A percentile compares a stretch with the other conserved stretches of the same genome.
Evolutionary conservation across 805 yeast genomes (phyloP).

Genomic region (Diddensiella santjacobensis): DNA sequence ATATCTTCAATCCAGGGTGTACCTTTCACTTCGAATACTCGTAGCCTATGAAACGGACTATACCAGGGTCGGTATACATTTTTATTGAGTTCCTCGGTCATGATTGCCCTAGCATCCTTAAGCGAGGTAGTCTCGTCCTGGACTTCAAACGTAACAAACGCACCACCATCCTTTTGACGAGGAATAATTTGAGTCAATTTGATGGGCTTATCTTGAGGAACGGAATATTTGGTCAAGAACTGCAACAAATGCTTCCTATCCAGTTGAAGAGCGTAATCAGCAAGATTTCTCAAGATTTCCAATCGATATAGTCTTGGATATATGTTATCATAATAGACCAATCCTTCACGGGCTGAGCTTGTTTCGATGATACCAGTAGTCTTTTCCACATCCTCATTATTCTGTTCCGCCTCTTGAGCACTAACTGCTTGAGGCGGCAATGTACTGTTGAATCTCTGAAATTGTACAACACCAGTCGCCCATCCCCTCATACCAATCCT

Average conservation of each 20-base stretch:
- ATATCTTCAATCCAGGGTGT: slow-evolving; percentile 95
- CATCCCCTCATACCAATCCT: too few species aligned
- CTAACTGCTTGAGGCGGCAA: background rate
- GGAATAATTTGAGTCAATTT: slow-evolving; percentile 61
- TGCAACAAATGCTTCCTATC: slow-evolving; percentile 13
- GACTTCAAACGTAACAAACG: slow-evolving; percentile 72
- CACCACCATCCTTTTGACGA: slow-evolving; percentile 86
- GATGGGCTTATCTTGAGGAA: slow-evolving; percentile 31
- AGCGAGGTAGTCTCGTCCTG: slow-evolving; percentile 42
- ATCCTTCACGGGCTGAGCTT: slow-evolving; percentile 18
- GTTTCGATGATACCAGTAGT: slow-evolving; percentile 29
- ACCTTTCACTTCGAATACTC: slow-evolving; percentile 77
- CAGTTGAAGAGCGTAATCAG: slow-evolving; percentile 6
- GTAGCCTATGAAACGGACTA: slow-evolving; percentile 46
- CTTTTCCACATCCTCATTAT: slow-evolving; percentile 18
- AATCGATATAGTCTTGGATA: slow-evolving; percentile 36
- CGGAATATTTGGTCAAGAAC: slow-evolving; percentile 18
- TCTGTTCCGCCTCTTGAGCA: slow-evolving; percentile 10
- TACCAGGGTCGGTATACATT: slow-evolving; percentile 30
- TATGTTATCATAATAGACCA: slow-evolving; percentile 55
- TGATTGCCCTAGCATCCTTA: slow-evolving; percentile 36
- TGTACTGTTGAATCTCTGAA: too few species aligned
- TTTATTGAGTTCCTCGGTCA: slow-evolving; percentile 36
- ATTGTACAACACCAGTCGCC: too few species aligned
- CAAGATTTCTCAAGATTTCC: slow-evolving; percentile 2